Evolutionary conservation across 2,329 filamentous ascomycete genomes (phyloP).

Genomic region (Pyrenophora graminea): DNA sequence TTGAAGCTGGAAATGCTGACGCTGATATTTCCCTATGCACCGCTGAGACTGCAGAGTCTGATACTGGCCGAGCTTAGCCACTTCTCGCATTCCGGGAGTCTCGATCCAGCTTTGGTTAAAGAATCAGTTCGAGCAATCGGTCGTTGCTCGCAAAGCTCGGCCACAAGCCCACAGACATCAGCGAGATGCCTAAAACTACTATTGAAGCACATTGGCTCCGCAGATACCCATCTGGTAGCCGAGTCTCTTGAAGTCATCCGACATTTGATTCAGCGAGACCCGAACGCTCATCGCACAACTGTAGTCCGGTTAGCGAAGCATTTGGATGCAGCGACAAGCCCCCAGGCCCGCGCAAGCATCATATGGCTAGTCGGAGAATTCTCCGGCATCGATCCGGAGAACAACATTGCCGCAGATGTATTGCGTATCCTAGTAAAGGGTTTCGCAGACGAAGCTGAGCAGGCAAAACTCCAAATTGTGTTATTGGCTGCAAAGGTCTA

Average conservation of each 20-base stretch:
- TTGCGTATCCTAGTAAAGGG: slow-evolving; percentile 83
- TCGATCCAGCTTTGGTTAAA: slow-evolving; percentile 76
- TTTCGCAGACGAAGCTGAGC: slow-evolving; percentile 81
- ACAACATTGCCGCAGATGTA: slow-evolving; percentile 92
- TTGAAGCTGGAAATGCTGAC: slow-evolving; percentile 91
- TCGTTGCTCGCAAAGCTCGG: slow-evolving; percentile 75
- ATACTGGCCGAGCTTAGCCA: slow-evolving; percentile 93
- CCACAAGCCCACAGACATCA: slow-evolving; percentile 53
- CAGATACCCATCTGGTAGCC: slow-evolving; percentile 85
- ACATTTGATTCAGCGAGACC: slow-evolving; percentile 91
- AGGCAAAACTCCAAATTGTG: slow-evolving; percentile 88
- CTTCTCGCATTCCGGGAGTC: slow-evolving; percentile 85
- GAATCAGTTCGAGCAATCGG: slow-evolving; percentile 93
- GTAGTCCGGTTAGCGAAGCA: slow-evolving; percentile 89
- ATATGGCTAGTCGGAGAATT: slow-evolving; percentile 98
- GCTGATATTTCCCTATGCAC: slow-evolving; percentile 84
- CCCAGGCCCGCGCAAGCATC: slow-evolving; percentile 88
- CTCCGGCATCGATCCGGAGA: slow-evolving; percentile 74
- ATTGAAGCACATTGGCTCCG: slow-evolving; percentile 82
- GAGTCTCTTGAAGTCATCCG: slow-evolving; percentile 94
- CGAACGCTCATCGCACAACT: slow-evolving; percentile 77
- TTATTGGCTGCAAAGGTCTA: slow-evolving; percentile 96
- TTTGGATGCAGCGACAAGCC: slow-evolving; percentile 83
- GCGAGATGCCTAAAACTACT: slow-evolving; percentile 81
- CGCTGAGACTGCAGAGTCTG: slow-evolving; percentile 75